Base-by-base conservation (phyloP, 2,329 filamentous ascomycete species). In the Sarocladium strictum region DNA sequence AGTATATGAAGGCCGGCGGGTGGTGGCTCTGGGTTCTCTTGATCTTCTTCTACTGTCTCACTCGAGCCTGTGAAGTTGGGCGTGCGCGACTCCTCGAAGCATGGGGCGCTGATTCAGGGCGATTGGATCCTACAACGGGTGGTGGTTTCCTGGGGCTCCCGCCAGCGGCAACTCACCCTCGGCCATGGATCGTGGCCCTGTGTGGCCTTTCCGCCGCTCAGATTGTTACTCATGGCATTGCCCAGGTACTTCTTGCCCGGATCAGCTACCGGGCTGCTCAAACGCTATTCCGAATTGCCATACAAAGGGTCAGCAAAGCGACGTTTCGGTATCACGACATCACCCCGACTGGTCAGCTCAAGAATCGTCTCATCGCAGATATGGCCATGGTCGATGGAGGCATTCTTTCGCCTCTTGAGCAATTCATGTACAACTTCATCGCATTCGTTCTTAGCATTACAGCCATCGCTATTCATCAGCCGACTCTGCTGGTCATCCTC, bases 291-390 rank as follows among this genome's bases (percentile, higher is more conserved):
- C 76, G 75, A 57, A 77, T 83, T 37, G 88, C 90, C 19, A 83
- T 96, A 70, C 72, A 79, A 1, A 81, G 80, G 53, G 89, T 96
- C 51, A 87, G 86, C 64, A 81, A 84, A 62, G 89, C 91, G 0
- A 92, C 86, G 0, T 96, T 97, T 71, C 84, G 90, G 1, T 97
- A 92, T 68, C 94, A 96, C 71, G 92, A 97, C 65, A 84, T 90
- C 3, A 96, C 92, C 0, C 92, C 92, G 0, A 85, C 95, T 0
- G 92, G 92, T 0, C 83, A 92, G 47, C 74, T 97, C 58, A 96
- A 96, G 89, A 97, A 97, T 67, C 83, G 92, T 7, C 77, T 97
- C 57, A 96, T 91, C 0, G 90, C 89, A 1, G 91, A 97, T 63
- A 94, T 96, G 70, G 89, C 88, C 26, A 92, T 90, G 51, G 81